These are phyloP conservation scores for Xylaria venustula DNA, from an alignment of 495 filamentous ascomycete species.

Conservation along the genomic window DNA sequence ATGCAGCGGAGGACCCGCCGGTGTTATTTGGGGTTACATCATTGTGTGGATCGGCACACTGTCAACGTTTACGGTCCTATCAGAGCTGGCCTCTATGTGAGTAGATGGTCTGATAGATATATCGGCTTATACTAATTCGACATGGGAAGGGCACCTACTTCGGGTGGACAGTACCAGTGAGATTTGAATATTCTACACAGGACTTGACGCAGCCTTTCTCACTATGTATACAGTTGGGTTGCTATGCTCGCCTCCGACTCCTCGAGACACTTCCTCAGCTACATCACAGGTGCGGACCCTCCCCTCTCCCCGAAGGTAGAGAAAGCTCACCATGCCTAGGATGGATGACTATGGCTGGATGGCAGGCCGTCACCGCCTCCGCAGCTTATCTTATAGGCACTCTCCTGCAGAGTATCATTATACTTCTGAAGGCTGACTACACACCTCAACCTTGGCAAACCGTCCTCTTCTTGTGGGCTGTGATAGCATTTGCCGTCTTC, in stretches of 20 bases:
- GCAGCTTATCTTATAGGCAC: slow-evolving; percentile 41
- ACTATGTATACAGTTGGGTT: not conserved
- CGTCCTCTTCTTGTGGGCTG: slow-evolving; percentile 45
- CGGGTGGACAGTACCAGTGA: not conserved
- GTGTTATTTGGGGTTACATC: slow-evolving; percentile 26
- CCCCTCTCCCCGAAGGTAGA: no score
- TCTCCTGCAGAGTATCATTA: slow-evolving; percentile 42
- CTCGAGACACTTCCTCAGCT: not conserved
- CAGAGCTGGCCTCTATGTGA: slow-evolving; percentile 26
- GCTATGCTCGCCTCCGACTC: not conserved
- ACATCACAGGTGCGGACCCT: not conserved
- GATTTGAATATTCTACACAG: not conserved
- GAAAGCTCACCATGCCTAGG: no score
- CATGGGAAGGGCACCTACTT: not conserved
- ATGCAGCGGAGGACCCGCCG: slow-evolving; percentile 25
- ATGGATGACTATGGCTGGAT: slow-evolving; percentile 48
- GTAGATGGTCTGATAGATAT: not conserved
- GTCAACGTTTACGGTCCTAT: slow-evolving; percentile 19
- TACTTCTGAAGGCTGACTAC: slow-evolving; percentile 38
- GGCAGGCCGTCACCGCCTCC: slow-evolving; percentile 43
- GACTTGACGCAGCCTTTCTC: not conserved
- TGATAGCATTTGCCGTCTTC: slow-evolving; percentile 34
- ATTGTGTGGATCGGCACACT: slow-evolving; percentile 22
- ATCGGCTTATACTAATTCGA: not conserved
- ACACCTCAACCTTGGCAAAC: slow-evolving; percentile 38